Conservation (phyloP, 345 rosid species). For the Lumnitzera littorea region DNA sequence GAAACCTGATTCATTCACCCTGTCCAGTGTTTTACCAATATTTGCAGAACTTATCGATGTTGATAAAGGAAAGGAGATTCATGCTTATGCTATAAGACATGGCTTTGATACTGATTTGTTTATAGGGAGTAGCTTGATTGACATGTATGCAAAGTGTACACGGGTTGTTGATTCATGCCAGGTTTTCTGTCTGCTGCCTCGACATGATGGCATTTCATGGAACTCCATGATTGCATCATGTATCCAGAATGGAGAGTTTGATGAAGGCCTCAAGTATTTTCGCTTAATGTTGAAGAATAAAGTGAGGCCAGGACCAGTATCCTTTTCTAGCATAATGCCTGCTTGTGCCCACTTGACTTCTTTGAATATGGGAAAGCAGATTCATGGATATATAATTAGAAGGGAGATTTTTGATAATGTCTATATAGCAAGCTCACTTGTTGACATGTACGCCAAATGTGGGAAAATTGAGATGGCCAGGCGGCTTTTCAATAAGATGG, state of each 20-base stretch:
- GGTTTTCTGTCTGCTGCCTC: conserved; percentile 38
- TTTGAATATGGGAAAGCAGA: conserved; percentile 72
- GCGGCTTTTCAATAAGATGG: conserved; percentile 54
- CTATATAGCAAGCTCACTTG: conserved; percentile 68
- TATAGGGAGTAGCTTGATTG: conserved; percentile 69
- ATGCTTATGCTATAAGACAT: conserved; percentile 63
- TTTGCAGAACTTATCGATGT: conserved; percentile 58
- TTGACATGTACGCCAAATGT: conserved; percentile 90
- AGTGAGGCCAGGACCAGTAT: conserved; percentile 47
- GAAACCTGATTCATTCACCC: conserved; percentile 73
- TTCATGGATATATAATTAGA: conserved; percentile 62
- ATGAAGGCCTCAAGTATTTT: conserved; percentile 55
- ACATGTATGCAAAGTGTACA: conserved; percentile 75
- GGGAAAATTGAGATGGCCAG: conserved; percentile 61
- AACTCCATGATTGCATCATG: conserved; percentile 67
- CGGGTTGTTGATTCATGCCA: conserved; percentile 37
- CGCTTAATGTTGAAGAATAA: conserved; percentile 48
- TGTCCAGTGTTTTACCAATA: conserved; percentile 71
- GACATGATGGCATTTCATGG: conserved; percentile 62
- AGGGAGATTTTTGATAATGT: conserved; percentile 43
- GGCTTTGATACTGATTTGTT: conserved; percentile 39
- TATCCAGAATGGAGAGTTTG: conserved; percentile 63
- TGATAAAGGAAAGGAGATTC: conserved; percentile 70
- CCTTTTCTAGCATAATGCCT: conserved; percentile 78
- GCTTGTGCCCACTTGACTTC: conserved; percentile 74